Evolutionary conservation across 345 rosid species (phyloP), one percentile per base, ranked within the genome.

Genomic region (Kandelia obovata): DNA sequence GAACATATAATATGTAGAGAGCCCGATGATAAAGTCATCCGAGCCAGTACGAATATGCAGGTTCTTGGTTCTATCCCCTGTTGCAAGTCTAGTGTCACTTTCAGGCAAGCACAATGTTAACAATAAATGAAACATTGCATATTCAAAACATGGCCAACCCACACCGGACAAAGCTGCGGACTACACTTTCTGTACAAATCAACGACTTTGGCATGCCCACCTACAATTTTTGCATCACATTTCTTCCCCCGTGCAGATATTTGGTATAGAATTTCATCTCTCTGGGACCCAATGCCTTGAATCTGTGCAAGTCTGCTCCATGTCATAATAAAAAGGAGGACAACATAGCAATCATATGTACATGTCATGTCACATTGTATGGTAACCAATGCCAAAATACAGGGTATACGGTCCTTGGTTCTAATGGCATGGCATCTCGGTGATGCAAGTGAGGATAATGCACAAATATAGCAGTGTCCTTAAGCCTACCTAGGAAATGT

Each of bases 181-280:
- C 69, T 25, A 57, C 70, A 67, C 53, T 27, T 66, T 28, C 37
- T 46, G 49, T 5, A 46, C 43, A 10, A 20, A 56, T 56, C 39
- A 4, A 25, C 61, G 74, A 65, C 74, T 51, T 64, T 56, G 59
- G 32, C 75, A 43, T 53, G 31, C 57, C 20, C n/a, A 37, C 37
- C 16, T 61, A 34, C 26, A 5, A 2, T 7, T 4, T 47, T 16
- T 60, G 28, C 62, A 20, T 49, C 49, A 26, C 25, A 26, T 58
- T 43, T 53, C 71, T 69, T 26, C 35, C 34, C 34, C 4, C 62
- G 60, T 46, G 26, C 72, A 77, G 77, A 71, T 70, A 72, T 77
- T 71, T 62, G 73, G 75, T 58, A 10, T 66, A 46, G 82, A 75
- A 71, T 66, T 53, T n/a, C 17, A 26, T 26, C 26, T 7, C 19